Evolutionary conservation across 805 yeast species (phyloP), one percentile per base, ranked within the genome.

Genomic region (Candida lessepsii): DNA sequence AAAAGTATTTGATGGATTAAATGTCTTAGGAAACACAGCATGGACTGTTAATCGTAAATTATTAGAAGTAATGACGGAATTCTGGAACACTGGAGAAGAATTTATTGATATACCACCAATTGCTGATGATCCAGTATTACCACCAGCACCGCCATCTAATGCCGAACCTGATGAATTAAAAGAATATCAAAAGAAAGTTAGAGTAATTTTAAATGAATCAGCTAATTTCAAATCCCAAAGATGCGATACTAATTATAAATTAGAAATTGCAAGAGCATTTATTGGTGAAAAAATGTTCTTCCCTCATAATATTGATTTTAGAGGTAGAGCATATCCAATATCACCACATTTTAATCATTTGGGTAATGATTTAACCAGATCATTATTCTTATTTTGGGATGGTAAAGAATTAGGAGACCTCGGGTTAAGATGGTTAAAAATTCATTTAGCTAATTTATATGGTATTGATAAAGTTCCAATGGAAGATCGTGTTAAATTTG

Each of bases 201-300:
- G 80, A 41, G 71, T 67, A 26, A 52, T 77, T 7, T 71, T 80
- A 15, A 76, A 80, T 47, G 81, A 78, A 30, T 81, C 80, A 45
- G 77, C 85, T 9, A 70, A 83, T 16, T 71, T 75, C 46, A 80
- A 93, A 60, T 90, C 98, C 0, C 85, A 83, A 58, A 78, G 99
- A 60, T 93, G 99, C 67, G 97, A 90, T 61, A 73, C 86, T 47
- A 91, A 93, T 59, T 93, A 93, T 61, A 93, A 88, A 59, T 65
- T 93, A 38, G 99, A 93, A 61, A 88, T 93, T 56, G 98, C 99
- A 0, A 75, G 98, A 48, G 96, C 96, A 0, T 83, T 61, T 63
- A 84, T 75, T 42, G 95, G 95, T 17, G 93, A 85, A 58, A 65
- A 63, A 48, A 75, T 85, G 51, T 84, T 75, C 55, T 85, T 85